A percentile compares a stretch with the other conserved stretches of the same genome.
phyloP scores from a whole-genome alignment of 306 rosid species.

The Cucumis sativus region Cucumber_9930_V3 NC_026656.2:3536001-3536500 shows the following conservation, averaged over 20 bases:
- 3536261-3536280: constrained; percentile 5
- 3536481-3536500: constrained; percentile 65
- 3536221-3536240: neutral
- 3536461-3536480: constrained; percentile 57
- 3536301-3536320: neutral
- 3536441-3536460: constrained; percentile 39
- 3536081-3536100: no score
- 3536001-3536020: no score
- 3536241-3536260: neutral
- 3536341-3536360: neutral
- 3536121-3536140: no score
- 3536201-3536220: no score
- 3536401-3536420: constrained; percentile 28
- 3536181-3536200: no score
- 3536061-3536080: no score
- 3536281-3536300: constrained; percentile 5
- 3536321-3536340: neutral
- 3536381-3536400: neutral
- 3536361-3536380: neutral
- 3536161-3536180: no score
- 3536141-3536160: no score
- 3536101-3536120: no score
- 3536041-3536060: no score
- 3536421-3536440: constrained; percentile 33
- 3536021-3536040: no score